Base-by-base conservation (phyloP, 139 green algal species). In the Zygnema circumcarinatum region DNA sequence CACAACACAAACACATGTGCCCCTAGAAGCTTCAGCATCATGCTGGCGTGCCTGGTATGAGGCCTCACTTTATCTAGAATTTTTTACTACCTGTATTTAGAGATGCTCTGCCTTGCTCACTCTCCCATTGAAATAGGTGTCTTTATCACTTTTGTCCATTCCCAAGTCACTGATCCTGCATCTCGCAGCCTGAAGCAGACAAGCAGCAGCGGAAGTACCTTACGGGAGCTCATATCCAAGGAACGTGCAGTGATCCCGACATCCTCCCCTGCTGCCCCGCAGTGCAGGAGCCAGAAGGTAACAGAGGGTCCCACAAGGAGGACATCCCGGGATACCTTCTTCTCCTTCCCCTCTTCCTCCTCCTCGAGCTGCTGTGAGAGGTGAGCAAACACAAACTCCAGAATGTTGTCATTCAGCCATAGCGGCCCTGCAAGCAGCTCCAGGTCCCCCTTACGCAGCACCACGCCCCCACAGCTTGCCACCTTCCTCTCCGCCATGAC, bases 331-430 rank as follows among this genome's bases (percentile, higher is more conserved):
- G 0, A 32, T 33, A 32, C 76, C 67, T 52, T 36, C 29, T 62
- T 20, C 39, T 54, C 76, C 74, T 87, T 87, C 79, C 40, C 32
- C 69, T 1, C 32, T 33, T 33, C 76, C 67, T 52, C 76, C 29
- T 62, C 39, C 39, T 54, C 76, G 20, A 81, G 52, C 20, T 82
- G 25, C 21, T 40, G 80, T 38, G 74, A 41, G 79, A 88, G 79
- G 79, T 89, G 85, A 52, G 85, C 84, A 35, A 89, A 89, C 47
- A 76, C 85, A 1, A 89, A 89, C 16, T 83, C 79, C 31, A 89
- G 78, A 2, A 89, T 39, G 20, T 33, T 39, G 79, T 89, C 84
- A 54, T 89, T 89, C 22, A 89, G 78, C 84, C 84, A 89, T 16
- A 79, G 16, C 22, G 21, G 20, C 20, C 35, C 11, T 16, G 72